Evolutionary conservation across 345 rosid species (phyloP), one percentile per base, ranked within the genome.

Genomic region (Trapa bicornis): DNA sequence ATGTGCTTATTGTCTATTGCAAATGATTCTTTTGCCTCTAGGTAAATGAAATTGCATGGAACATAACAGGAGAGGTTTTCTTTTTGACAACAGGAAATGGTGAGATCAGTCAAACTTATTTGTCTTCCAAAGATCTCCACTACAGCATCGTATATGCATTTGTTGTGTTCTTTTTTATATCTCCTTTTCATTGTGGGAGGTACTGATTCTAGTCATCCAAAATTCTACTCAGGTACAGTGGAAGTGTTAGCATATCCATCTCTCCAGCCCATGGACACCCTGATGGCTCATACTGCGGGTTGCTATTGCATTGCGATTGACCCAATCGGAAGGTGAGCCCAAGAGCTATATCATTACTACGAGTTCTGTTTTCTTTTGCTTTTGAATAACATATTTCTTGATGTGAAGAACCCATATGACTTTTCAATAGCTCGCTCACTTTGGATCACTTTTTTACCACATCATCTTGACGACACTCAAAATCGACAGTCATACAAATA

Each of bases 41-140:
- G 97, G 99, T 94, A 36, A 94, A 94, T 79, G 99, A 94, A 80
- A 94, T 94, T 77, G 95, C 97, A 66, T 94, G 99, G 99, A 83
- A 94, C 81, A 89, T 82, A 84, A 81, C 96, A 9, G 96, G 99
- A 75, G 96, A 91, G 76, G 82, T 84, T 80, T 91, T 91, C 86
- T 85, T 94, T 82, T 77, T 94, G 83, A 94, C 97, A 1, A 94
- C 97, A 61, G 97, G 97, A 73, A 87, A 86, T 78, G 99, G 97
- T 91, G 71, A 79, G 84, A 71, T 33, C 50, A 65, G 70, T 29
- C 50, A 50, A 33, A 57, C 37, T 15, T 11, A 58, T 67, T 15
- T 16, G 32, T 53, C 16, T 37, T 47, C 36, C 22, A 42, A 13
- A 37, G 6, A 33, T 35, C 29, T 57, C 53, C 33, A 37, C 37